phyloP scores from a whole-genome alignment of 75 land plant genomes.

The Cryptomeria japonica region DNA sequence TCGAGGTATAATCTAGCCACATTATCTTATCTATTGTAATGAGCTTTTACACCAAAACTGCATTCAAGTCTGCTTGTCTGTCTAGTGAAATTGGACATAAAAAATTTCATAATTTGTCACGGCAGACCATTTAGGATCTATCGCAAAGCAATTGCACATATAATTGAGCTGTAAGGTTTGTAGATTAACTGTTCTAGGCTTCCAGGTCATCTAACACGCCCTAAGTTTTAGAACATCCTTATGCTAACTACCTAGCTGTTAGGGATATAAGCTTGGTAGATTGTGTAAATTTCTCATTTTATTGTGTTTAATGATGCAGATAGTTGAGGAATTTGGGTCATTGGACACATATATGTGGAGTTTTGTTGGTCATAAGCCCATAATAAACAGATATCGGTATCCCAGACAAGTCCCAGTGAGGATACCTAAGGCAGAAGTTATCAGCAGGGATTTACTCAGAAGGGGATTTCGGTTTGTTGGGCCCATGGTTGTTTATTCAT shows the following conservation, averaged over 20 bases:
- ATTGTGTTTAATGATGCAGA: constrained; percentile 29
- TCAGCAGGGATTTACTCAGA: constrained; percentile 79
- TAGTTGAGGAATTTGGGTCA: constrained; percentile 74
- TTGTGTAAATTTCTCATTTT: background rate
- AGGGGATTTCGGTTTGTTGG: constrained; percentile 90
- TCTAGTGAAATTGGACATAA: background rate
- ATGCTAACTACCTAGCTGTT: background rate
- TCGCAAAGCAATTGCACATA: background rate
- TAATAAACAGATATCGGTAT: constrained; percentile 52
- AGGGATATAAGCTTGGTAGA: background rate
- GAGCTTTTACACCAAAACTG: background rate
- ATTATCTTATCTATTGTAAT: background rate
- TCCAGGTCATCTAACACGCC: background rate
- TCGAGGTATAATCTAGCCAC: constrained; percentile 49
- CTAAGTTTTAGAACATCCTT: background rate
- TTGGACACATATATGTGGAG: constrained; percentile 72
- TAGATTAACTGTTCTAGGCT: background rate
- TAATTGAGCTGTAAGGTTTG: background rate
- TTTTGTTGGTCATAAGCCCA: constrained; percentile 67
- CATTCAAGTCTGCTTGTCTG: background rate
- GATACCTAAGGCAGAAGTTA: constrained; percentile 71
- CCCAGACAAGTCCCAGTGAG: constrained; percentile 76
- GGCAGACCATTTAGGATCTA: background rate
- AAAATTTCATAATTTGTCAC: background rate
- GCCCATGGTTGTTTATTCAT: constrained; percentile 79